A percentile compares a stretch with the other conserved stretches of the same genome.
phyloP scores from a whole-genome alignment of 2,329 filamentous ascomycete genomes.

The Teratosphaeria destructans region DNA sequence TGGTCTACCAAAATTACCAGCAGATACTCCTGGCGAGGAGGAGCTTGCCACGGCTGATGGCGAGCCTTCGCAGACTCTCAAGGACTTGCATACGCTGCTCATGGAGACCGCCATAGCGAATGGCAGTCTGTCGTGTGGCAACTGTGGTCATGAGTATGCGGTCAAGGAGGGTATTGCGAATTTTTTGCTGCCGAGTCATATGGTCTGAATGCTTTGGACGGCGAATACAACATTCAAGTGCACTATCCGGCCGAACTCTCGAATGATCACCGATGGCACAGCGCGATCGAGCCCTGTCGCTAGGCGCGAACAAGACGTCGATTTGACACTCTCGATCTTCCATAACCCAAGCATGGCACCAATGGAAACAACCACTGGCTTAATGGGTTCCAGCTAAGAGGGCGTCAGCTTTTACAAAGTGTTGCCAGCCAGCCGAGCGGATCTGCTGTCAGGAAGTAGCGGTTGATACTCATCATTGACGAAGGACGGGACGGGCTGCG shows the following conservation, averaged over 20 bases:
- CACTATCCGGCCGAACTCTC: too few relatives aligned
- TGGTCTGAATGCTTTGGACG: conserved; percentile 48
- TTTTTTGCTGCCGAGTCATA: conserved; percentile 49
- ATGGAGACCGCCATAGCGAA: conserved; percentile 83
- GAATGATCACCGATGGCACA: too few relatives aligned
- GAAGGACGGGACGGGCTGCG: too few relatives aligned
- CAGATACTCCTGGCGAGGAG: conserved; percentile 23
- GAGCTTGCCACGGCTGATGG: conserved; percentile 39
- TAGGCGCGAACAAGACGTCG: neutral
- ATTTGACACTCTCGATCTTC: neutral
- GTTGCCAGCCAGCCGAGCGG: too few relatives aligned
- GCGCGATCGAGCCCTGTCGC: too few relatives aligned
- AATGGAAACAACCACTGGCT: neutral
- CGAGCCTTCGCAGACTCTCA: conserved; percentile 57
- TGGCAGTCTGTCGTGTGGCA: conserved; percentile 80
- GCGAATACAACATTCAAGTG: neutral
- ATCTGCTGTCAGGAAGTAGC: too few relatives aligned
- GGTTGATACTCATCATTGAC: too few relatives aligned
- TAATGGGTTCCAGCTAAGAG: neutral
- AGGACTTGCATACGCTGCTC: conserved; percentile 69
- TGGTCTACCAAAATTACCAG: conserved; percentile 43
- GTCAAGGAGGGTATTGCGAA: conserved; percentile 80
- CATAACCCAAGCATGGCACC: neutral
- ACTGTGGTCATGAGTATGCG: conserved; percentile 87
- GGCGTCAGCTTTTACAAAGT: too few relatives aligned